Base-by-base conservation (phyloP, 164 flowering plant species). In the Stephania yunnanensis region DNA sequence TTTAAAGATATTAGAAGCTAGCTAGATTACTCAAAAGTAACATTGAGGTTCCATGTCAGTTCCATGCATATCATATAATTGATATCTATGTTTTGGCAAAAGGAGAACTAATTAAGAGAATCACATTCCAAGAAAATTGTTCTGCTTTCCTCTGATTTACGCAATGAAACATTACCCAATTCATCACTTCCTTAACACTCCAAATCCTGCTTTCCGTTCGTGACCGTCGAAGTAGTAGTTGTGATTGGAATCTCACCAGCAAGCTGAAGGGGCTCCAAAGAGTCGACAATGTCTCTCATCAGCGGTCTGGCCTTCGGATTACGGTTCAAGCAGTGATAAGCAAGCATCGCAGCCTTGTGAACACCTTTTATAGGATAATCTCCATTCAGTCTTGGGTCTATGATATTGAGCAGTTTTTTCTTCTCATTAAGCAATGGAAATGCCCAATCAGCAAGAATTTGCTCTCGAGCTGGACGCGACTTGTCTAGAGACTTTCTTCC, bases 271-370 rank as follows among this genome's bases (percentile, higher is more conserved):
- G 97, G 98, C 84, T 92, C 98, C 82, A 94, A 75, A 48, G 97
- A 83, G 58, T 89, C 98, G 0, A 92, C 98, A 3, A 94, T 87
- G 71, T 94, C 98, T 75, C 98, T 82, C 98, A 91, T 94, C 15
- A 94, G 76, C 31, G 97, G 98, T 83, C 98, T 85, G 1, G 98
- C 97, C 80, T 92, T 94, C 1, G 97, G 97, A 74, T 92, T 89
- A 48, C 87, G 85, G 83, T 88, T 91, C 50, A 92, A 71, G 85
- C 98, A 94, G 75, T 94, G 98, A 69, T 87, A 94, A 29, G 97
- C 95, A 4, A 94, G 88, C 97, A 92, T 92, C 19, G 95, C 95
- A 10, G 97, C 97, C 87, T 94, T 94, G 25, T 92, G 92, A 69
- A 88, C 85, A 12, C 90, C 92, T 86, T 89, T 92, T 2, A 85